Conservation (phyloP, 1,284 basidiomycete species). For the Peniophora sp. region DNA sequence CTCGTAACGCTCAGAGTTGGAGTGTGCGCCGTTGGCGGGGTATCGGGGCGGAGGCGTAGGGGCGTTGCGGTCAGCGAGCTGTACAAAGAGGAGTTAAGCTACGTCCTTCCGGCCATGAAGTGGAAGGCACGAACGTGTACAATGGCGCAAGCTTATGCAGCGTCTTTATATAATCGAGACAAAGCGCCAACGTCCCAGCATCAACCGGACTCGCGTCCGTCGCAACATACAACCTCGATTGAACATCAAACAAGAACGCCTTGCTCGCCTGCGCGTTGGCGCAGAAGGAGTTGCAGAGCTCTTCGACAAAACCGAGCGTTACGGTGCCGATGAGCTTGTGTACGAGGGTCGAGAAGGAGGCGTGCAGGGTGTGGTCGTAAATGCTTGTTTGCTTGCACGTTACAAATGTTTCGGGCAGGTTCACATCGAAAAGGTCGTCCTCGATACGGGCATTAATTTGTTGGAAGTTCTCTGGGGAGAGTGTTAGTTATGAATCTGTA, state of each 20-base stretch:
- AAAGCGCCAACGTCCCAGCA: slow-evolving; percentile 79
- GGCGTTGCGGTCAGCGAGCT: neutral
- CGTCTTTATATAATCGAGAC: slow-evolving; percentile 88
- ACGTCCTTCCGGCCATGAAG: neutral
- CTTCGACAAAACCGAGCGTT: slow-evolving; percentile 67
- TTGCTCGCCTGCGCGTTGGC: slow-evolving; percentile 87
- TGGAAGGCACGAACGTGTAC: slow-evolving; percentile 53
- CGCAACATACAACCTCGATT: slow-evolving; percentile 82
- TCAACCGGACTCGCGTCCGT: slow-evolving; percentile 93
- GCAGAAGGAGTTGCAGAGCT: slow-evolving; percentile 76
- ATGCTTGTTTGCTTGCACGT: slow-evolving; percentile 87
- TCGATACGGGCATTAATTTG: slow-evolving; percentile 82
- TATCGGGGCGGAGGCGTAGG: neutral
- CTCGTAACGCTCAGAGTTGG: no score
- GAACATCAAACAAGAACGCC: slow-evolving; percentile 87
- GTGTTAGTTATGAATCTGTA: slow-evolving; percentile 5
- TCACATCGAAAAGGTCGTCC: slow-evolving; percentile 74
- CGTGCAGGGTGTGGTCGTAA: slow-evolving; percentile 83
- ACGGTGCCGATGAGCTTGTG: slow-evolving; percentile 57
- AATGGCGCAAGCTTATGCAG: slow-evolving; percentile 80
- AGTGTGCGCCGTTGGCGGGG: no score
- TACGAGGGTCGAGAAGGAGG: slow-evolving; percentile 77
- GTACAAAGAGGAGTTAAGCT: neutral
- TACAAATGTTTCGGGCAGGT: slow-evolving; percentile 57
- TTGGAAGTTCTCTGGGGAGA: slow-evolving; percentile 68